Evolutionary conservation across 2,329 filamentous ascomycete species (phyloP), one percentile per base, ranked within the genome.

Genomic region (Aspergillus ochraceus): DNA sequence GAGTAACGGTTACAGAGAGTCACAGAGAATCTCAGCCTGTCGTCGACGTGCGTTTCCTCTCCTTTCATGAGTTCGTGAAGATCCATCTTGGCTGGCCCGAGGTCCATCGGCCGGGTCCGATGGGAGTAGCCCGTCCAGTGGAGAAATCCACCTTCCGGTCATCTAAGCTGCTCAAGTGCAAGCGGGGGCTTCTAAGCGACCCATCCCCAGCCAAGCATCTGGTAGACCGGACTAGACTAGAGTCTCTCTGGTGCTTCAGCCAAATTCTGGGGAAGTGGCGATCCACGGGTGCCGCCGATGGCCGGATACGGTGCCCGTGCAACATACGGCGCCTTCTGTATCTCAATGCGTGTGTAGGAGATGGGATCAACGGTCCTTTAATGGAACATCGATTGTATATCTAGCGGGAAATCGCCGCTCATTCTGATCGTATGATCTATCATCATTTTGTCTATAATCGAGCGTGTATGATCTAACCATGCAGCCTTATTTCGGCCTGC

Each of bases 401-500:
- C 36, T 42, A 42, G 14, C 36, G 14, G 14, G 36, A 42, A 42
- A 42, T 42, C 36, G 17, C 36, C 36, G 36, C 36, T 6, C 17
- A n/a, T 6, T 42, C 17, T 42, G 36, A 42, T n/a, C 14, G 36
- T 42, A 42, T n/a, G 36, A 42, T 42, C 36, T n/a, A 42, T 42
- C 36, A 42, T 17, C 26, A 29, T 29, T 29, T 42, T 42, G 36
- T n/a, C 36, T 42, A 42, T n/a, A 14, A 14, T 42, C 36, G 36
- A 42, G 36, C 14, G 36, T 42, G 36, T 42, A n/a, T 42, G 17
- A 42, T n/a, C 36, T 42, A 17, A 42, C 14, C 36, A 42, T 49
- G 36, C 36, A 58, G 42, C 67, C 59, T 2, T 70, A 67, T 46
- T 61, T 70, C 51, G 68, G 69, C 52, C 63, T 71, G n/a, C 60